Conservation (phyloP, 2,329 filamentous ascomycete species). For the Fusarium floridanum region DNA sequence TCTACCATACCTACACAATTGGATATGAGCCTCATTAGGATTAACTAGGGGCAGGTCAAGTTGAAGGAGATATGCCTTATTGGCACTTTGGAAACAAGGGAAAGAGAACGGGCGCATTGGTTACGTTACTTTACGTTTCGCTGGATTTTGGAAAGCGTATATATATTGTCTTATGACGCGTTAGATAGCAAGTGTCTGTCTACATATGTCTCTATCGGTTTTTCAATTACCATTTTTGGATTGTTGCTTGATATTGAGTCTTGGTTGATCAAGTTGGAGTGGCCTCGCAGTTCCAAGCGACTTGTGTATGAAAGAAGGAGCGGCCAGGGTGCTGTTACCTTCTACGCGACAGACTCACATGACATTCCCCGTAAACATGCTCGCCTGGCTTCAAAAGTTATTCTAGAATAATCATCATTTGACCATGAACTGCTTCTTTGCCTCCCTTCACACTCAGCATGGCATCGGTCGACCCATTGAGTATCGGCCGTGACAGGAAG, state of each 20-base stretch:
- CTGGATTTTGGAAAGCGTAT: conserved; percentile 31
- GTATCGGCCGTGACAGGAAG: conserved; percentile 39
- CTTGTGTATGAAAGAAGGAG: conserved; percentile 10
- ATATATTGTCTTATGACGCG: conserved; percentile 31
- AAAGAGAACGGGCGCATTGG: conserved; percentile 34
- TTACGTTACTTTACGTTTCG: conserved; percentile 9
- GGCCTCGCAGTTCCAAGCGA: neutral
- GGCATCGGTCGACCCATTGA: conserved; percentile 32
- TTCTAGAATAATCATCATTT: neutral
- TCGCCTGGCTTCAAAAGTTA: neutral
- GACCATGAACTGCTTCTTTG: neutral
- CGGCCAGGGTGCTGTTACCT: conserved; percentile 11
- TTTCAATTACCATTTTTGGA: neutral
- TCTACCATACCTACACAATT: neutral
- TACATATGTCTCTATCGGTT: neutral
- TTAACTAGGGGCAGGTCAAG: neutral
- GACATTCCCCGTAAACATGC: neutral
- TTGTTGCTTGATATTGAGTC: neutral
- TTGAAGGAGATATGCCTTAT: conserved; percentile 7
- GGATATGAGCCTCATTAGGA: neutral
- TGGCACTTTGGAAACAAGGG: conserved; percentile 17
- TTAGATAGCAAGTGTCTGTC: conserved; percentile 34
- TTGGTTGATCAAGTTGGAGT: neutral
- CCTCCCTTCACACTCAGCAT: conserved; percentile 26
- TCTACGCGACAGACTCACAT: conserved; percentile 11